Evolutionary conservation across 148 eudicot species (phyloP), one percentile per base, ranked within the genome.

Genomic region (Rhododendron henanense): DNA sequence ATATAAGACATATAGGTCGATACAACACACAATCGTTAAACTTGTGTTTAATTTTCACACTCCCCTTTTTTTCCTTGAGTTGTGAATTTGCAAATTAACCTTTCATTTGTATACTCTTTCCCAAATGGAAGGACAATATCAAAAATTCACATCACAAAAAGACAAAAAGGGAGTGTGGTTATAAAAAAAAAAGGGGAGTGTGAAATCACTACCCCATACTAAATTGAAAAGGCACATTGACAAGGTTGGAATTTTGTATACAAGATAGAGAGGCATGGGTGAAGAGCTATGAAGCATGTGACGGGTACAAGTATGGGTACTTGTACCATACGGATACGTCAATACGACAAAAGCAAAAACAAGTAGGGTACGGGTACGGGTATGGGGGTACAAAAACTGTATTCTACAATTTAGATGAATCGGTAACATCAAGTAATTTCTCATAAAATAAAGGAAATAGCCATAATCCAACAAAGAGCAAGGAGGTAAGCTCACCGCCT

Each of bases 21-120:
- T 55, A 41, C 21, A 19, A 39, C 35, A 19, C 0, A 1, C 19
- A 82, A 39, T 33, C 5, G 9, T 2, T 39, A 11, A 61, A 82
- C 31, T 14, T 74, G 7, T 19, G 5, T 51, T 51, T 3, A 51
- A 10, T 51, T 51, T 50, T 90, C 93, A 51, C 55, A 50, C 55
- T 14, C 18, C 15, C 10, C 1, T 48, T 48, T 51, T 51, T 51
- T 51, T 14, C 18, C 57, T 41, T 41, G 44, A 41, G 44, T 41
- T 41, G 44, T 5, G 7, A 41, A 41, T 41, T 41, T 41, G 7
- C 6, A 41, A 41, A 41, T 41, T 41, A 41, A 41, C 44, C 6
- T 41, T 41, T 41, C 44, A 41, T 41, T 41, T 41, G 44, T 41
- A 6, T 41, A 41, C 44, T 41, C 7, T 41, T 41, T 41, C 6